phyloP scores from a whole-genome alignment of 1,284 basidiomycete genomes.

The Chondrostereum purpureum region DNA sequence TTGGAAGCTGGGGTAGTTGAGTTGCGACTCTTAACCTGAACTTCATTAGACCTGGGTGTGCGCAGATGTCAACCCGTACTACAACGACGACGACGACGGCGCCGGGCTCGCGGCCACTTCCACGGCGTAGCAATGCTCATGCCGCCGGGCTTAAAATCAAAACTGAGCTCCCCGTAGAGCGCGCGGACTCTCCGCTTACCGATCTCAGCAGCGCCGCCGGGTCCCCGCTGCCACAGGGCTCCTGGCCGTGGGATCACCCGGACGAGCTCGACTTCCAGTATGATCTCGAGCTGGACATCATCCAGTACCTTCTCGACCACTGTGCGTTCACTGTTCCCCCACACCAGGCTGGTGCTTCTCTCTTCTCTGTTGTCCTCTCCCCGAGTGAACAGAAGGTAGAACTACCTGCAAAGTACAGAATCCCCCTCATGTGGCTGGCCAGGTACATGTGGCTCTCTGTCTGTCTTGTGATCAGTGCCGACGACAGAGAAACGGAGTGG shows the following conservation, averaged over 20 bases:
- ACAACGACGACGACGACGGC: too few species aligned
- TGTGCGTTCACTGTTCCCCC: neutral
- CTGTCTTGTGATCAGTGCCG: slow-evolving; percentile 27
- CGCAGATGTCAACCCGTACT: too few species aligned
- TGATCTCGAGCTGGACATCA: neutral
- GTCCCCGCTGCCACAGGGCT: neutral
- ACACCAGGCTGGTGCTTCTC: neutral
- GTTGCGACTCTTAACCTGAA: too few species aligned
- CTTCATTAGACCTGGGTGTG: too few species aligned
- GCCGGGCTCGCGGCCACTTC: too few species aligned
- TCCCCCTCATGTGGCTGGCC: slow-evolving; percentile 35
- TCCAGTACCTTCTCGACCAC: neutral
- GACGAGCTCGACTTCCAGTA: neutral
- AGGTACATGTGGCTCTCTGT: slow-evolving; percentile 34
- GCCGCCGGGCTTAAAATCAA: neutral
- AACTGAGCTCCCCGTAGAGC: neutral
- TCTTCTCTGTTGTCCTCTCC: too few species aligned
- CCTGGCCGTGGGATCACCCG: neutral
- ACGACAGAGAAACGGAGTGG: slow-evolving; percentile 28
- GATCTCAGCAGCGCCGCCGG: neutral
- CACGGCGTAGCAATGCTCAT: neutral
- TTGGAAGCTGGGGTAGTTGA: too few species aligned
- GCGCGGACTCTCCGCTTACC: neutral
- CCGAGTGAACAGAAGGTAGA: neutral
- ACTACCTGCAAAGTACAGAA: slow-evolving; percentile 30